Conservation (phyloP, 768 basidiomycete species). For the Candolleomyces aberdarensis region DNA sequence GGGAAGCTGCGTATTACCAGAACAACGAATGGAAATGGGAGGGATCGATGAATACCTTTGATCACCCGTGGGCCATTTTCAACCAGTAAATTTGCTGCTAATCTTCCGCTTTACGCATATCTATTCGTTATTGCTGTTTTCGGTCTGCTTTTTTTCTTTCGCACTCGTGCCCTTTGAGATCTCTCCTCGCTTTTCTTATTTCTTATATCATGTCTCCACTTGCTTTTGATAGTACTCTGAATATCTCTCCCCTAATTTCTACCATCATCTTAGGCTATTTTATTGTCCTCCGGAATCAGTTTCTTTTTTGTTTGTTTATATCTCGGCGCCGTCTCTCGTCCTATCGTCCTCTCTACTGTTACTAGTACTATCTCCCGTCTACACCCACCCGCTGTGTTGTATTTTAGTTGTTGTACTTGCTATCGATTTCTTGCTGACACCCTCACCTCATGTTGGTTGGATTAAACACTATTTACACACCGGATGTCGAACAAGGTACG, state of each 20-base stretch:
- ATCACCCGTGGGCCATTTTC: constrained; percentile 74
- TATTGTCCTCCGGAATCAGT: constrained; percentile 37
- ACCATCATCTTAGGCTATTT: constrained; percentile 20
- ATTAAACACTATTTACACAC: no score
- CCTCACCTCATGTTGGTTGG: not conserved
- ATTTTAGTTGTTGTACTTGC: constrained; percentile 17
- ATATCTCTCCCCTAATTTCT: constrained; percentile 10
- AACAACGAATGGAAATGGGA: constrained; percentile 72
- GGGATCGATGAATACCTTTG: constrained; percentile 57
- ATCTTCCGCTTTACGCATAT: constrained; percentile 16
- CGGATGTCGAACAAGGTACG: no score
- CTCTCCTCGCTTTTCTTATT: constrained; percentile 12
- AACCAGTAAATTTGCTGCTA: constrained; percentile 41
- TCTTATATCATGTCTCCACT: constrained; percentile 20
- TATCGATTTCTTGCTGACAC: constrained; percentile 20
- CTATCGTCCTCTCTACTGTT: not conserved
- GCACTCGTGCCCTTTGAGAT: constrained; percentile 14
- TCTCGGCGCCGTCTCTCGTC: not conserved
- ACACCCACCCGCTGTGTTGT: constrained; percentile 22
- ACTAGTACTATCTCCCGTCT: constrained; percentile 14
- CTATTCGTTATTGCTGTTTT: constrained; percentile 12
- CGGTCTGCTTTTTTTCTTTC: constrained; percentile 7
- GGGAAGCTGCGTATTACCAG: constrained; percentile 69
- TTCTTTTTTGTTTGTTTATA: constrained; percentile 17
- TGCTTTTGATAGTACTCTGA: not conserved